A percentile compares a stretch with the other conserved stretches of the same genome.
These are phyloP conservation scores for Penicillium hesseltinei DNA, from an alignment of 2,329 filamentous ascomycete genomes.

Conservation along the genomic window DNA sequence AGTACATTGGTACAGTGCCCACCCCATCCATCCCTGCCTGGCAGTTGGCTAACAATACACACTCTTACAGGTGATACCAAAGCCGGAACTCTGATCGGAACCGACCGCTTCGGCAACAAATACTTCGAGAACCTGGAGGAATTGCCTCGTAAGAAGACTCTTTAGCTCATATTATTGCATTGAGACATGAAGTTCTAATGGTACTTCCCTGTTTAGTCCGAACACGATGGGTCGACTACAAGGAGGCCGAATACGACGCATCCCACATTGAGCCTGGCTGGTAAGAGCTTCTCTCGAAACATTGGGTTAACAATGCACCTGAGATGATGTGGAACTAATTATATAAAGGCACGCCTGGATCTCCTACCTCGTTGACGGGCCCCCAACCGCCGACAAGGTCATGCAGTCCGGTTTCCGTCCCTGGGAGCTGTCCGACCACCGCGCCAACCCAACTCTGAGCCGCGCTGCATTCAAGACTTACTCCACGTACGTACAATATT, in stretches of 20 bases:
- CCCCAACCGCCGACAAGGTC: constrained; percentile 73
- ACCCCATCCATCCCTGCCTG: not conserved
- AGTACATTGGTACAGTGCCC: constrained; percentile 44
- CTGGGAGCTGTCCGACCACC: constrained; percentile 74
- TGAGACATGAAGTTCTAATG: constrained; percentile 16
- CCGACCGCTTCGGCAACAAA: constrained; percentile 93
- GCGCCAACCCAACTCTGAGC: constrained; percentile 71
- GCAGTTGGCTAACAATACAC: constrained; percentile 23
- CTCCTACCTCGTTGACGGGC: constrained; percentile 85
- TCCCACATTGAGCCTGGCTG: constrained; percentile 88
- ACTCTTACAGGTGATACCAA: constrained; percentile 81
- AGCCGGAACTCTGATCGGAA: constrained; percentile 78
- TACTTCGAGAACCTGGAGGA: constrained; percentile 96
- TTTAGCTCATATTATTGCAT: not conserved
- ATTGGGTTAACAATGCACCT: too few species aligned
- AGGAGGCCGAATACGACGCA: constrained; percentile 65
- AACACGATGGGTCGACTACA: constrained; percentile 97
- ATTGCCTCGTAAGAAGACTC: constrained; percentile 67
- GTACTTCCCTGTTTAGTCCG: constrained; percentile 60
- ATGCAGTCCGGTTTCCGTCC: constrained; percentile 64
- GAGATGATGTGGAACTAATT: constrained; percentile 5
- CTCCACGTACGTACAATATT: constrained; percentile 74
- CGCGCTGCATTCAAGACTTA: constrained; percentile 87
- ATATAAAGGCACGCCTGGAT: constrained; percentile 83
- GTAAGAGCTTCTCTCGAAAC: constrained; percentile 37